Percentiles rank a stretch among this genome's conserved stretches.
Conservation (phyloP, 106 monocot genomes). For the Posidonia australis region DNA sequence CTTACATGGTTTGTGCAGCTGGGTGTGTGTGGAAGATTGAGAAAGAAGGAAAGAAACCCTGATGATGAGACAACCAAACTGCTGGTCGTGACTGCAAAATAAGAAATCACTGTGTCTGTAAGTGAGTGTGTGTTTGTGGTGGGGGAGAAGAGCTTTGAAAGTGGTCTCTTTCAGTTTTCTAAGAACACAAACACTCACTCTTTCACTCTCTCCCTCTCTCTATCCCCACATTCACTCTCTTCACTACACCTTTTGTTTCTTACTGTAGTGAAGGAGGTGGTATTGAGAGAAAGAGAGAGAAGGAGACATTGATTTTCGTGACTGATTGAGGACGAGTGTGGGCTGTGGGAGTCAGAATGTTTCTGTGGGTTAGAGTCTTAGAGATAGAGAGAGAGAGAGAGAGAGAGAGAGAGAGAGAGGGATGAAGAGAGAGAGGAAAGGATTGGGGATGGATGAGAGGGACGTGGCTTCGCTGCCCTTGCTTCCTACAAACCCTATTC, state of each 20-base stretch:
- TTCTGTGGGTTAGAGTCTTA: slow-evolving; percentile 8
- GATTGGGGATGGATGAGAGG: slow-evolving; percentile 8
- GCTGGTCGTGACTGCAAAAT: slow-evolving; percentile 7
- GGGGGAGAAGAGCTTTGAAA: slow-evolving; percentile 22
- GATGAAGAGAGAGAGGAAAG: not conserved
- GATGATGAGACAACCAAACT: not conserved
- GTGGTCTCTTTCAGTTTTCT: slow-evolving; percentile 29
- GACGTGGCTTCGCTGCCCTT: slow-evolving; percentile 13
- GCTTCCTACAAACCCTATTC: slow-evolving; percentile 14
- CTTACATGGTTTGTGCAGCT: not conserved
- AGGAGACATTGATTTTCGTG: not conserved
- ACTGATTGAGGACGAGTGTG: slow-evolving; percentile 14
- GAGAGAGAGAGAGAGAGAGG: slow-evolving; percentile 2
- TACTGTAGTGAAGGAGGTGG: not conserved
- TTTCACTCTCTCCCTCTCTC: not conserved
- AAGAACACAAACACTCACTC: slow-evolving; percentile 12
- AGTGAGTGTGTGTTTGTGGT: not conserved
- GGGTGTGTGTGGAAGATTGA: not conserved
- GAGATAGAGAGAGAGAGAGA: not conserved
- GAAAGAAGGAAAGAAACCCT: not conserved
- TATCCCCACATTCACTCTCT: not conserved
- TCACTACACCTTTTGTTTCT: not conserved
- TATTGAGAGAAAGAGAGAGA: not conserved
- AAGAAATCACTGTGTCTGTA: not conserved
- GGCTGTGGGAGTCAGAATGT: slow-evolving; percentile 10